A percentile compares a stretch with the other conserved stretches of the same genome.
Conservation (phyloP, 805 yeast species). For the Zygoascus ofunaensis region DNA sequence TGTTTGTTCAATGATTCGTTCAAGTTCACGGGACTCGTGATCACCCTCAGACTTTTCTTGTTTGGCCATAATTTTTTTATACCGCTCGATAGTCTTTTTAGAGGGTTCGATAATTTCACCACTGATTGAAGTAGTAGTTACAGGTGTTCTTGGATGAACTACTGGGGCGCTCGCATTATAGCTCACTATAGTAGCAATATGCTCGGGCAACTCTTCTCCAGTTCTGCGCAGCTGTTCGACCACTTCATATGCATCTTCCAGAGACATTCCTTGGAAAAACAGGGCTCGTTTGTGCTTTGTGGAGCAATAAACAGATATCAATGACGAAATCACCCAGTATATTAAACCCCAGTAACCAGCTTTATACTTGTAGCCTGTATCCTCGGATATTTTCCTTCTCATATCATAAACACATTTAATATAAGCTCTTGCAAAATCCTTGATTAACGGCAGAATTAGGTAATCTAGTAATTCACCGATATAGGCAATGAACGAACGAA, state of each 20-base stretch:
- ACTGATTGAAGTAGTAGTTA: background rate
- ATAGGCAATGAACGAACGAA: conserved; percentile 9
- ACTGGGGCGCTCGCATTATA: conserved; percentile 1
- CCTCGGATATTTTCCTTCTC: too few species aligned
- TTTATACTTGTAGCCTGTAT: background rate
- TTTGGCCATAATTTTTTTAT: background rate
- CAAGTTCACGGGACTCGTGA: conserved; percentile 1
- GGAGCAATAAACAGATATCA: background rate
- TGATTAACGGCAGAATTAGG: background rate
- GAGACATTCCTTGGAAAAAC: background rate
- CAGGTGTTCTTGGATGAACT: conserved; percentile 5
- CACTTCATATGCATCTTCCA: background rate
- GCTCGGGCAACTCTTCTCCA: conserved; percentile 1
- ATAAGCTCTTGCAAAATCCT: background rate
- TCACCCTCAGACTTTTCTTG: background rate
- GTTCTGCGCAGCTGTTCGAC: background rate
- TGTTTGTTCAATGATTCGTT: conserved; percentile 3
- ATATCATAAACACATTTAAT: too few species aligned
- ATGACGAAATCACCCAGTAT: background rate
- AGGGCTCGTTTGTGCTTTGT: background rate
- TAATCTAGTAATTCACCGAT: conserved; percentile 4
- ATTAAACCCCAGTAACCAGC: background rate
- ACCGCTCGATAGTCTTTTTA: background rate
- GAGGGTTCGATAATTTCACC: conserved; percentile 4
- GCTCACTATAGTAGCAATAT: conserved; percentile 5